Conservation (phyloP, 148 eudicot species). For the Vaccinium myrtillus region DNA sequence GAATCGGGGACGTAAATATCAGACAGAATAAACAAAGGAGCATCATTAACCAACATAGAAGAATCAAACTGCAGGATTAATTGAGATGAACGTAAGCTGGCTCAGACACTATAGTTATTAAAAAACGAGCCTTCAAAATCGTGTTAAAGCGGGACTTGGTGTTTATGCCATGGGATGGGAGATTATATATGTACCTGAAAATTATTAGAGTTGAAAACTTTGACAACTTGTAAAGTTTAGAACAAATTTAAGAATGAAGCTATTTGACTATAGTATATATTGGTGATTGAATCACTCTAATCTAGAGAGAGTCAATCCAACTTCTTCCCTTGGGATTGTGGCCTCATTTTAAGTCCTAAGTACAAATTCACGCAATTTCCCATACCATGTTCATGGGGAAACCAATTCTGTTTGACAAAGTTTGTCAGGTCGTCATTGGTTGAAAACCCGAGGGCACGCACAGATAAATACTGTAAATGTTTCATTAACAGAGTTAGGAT, state of each 20-base stretch:
- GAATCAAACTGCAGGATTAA: too few species aligned
- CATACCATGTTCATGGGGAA: not conserved
- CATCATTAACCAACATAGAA: too few species aligned
- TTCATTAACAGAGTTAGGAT: too few species aligned
- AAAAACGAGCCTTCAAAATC: too few species aligned
- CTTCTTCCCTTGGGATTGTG: slow-evolving; percentile 6
- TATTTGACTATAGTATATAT: too few species aligned
- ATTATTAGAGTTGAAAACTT: not conserved
- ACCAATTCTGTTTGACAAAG: not conserved
- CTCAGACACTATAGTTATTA: too few species aligned
- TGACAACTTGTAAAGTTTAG: not conserved
- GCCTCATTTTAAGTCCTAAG: not conserved
- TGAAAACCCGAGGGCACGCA: not conserved
- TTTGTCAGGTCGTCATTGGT: not conserved
- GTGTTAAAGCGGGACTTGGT: too few species aligned
- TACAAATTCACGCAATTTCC: not conserved
- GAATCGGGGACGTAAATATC: too few species aligned
- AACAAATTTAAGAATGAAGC: not conserved
- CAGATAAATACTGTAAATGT: not conserved
- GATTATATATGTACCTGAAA: too few species aligned
- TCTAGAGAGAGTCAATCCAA: not conserved
- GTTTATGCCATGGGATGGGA: too few species aligned
- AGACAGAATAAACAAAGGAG: too few species aligned
- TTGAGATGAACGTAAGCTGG: too few species aligned
- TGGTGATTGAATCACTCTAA: not conserved